phyloP scores from a whole-genome alignment of 495 filamentous ascomycete genomes.

The Penicillium samsonianum region DNA sequence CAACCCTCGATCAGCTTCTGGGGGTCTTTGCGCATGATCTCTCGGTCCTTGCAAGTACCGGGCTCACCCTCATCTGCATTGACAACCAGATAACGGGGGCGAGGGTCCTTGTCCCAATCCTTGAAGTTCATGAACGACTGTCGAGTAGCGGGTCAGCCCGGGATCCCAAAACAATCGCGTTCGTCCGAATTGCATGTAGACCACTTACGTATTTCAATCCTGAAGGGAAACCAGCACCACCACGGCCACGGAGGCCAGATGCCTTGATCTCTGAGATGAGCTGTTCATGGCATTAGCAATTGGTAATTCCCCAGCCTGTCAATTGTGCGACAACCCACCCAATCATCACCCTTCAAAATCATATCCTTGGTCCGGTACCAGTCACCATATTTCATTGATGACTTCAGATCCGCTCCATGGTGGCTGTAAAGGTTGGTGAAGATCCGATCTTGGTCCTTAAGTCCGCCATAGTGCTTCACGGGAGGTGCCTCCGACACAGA shows the following conservation, averaged over 20 bases:
- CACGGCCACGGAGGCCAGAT: slow-evolving; percentile 91
- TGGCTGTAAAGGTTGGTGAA: slow-evolving; percentile 98
- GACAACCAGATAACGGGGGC: slow-evolving; percentile 94
- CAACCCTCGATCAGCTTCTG: slow-evolving; percentile 98
- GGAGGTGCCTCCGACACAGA: slow-evolving; percentile 84
- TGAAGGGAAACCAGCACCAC: slow-evolving; percentile 96
- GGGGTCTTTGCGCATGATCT: slow-evolving; percentile 99
- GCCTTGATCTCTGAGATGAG: slow-evolving; percentile 96
- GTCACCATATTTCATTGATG: slow-evolving; percentile 97
- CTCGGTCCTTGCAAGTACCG: slow-evolving; percentile 98
- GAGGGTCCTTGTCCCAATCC: slow-evolving; percentile 97
- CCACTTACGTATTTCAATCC: slow-evolving; percentile 94
- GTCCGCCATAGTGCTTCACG: slow-evolving; percentile 74
- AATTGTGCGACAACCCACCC: slow-evolving; percentile 56
- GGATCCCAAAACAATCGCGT: slow-evolving; percentile 5
- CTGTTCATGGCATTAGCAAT: slow-evolving; percentile 43
- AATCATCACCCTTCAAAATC: slow-evolving; percentile 92
- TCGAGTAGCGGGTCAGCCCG: slow-evolving; percentile 21
- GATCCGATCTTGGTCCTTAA: slow-evolving; percentile 95
- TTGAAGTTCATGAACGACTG: slow-evolving; percentile 99
- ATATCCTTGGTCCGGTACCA: slow-evolving; percentile 99
- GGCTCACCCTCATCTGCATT: slow-evolving; percentile 99
- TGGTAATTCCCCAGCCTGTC: slow-evolving; percentile 14
- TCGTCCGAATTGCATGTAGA: slow-evolving; percentile 9
- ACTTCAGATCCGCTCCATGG: slow-evolving; percentile 85